These are phyloP conservation scores for Kentomonas sorsogonicus DNA, from an alignment of 208 protist genomes.

Conservation along the genomic window DNA sequence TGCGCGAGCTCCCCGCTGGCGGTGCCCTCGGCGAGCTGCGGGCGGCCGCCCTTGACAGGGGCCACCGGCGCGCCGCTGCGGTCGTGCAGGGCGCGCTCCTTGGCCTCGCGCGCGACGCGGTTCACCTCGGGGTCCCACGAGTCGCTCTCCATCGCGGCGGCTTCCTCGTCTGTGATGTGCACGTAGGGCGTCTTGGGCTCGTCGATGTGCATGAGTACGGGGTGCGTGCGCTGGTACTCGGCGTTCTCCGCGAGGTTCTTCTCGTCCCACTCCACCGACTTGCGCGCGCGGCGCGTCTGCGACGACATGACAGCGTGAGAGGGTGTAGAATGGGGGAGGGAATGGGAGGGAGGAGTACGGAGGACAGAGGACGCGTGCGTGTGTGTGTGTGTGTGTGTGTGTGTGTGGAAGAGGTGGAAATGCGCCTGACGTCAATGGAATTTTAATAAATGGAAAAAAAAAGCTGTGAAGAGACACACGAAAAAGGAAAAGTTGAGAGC, in stretches of 20 bases:
- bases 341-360: background rate
- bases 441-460: no score
- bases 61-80: slow-evolving; percentile 26
- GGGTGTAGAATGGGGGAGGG: background rate
- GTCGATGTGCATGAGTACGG: slow-evolving; percentile 80
- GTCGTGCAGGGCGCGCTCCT: slow-evolving; percentile 40
- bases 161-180: slow-evolving; percentile 44
- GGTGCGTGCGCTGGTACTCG: slow-evolving; percentile 75
- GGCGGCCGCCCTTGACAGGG: slow-evolving; percentile 51
- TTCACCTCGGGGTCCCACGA: slow-evolving; percentile 71
- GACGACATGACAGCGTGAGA: no score
- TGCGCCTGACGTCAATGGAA: no score
- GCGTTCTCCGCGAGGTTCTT: slow-evolving; percentile 72
- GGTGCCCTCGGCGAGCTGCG: slow-evolving; percentile 53
- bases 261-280: slow-evolving; percentile 79
- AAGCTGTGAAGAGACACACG: background rate
- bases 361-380: background rate
- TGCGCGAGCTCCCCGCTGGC: slow-evolving; percentile 43
- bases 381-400: no score
- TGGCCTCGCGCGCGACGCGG: slow-evolving; percentile 46
- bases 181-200: slow-evolving; percentile 86
- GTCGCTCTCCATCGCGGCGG: slow-evolving; percentile 18
- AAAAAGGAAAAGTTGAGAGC: background rate
- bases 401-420: no score
- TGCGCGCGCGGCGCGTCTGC: slow-evolving; percentile 15